Conservation (phyloP, 306 rosid species). For the Cucurbita argyrosperma region DNA sequence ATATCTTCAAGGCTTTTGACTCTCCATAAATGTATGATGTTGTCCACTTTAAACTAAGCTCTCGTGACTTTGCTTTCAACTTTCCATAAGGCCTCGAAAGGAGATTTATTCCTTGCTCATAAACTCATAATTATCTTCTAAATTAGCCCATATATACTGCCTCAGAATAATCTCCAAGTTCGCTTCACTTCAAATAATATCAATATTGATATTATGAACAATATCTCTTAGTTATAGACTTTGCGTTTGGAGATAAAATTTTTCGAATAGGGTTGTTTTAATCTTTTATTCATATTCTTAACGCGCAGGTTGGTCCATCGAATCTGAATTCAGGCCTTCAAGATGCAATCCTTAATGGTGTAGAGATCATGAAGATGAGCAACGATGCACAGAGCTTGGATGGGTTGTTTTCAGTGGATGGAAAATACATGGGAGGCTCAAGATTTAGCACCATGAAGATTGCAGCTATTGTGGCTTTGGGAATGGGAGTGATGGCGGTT, state of each 20-base stretch:
- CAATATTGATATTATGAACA: neutral
- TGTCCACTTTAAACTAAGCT: no score
- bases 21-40: no score
- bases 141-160: no score
- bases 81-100: no score
- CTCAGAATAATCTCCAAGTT: no score
- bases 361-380: slow-evolving; percentile 72
- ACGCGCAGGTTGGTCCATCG: slow-evolving; percentile 26
- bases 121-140: no score
- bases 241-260: no score
- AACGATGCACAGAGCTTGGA: slow-evolving; percentile 45
- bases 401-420: slow-evolving; percentile 33
- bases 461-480: slow-evolving; percentile 31
- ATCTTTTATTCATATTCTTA: neutral
- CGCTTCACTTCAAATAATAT: no score
- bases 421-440: slow-evolving; percentile 32
- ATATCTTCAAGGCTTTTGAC: no score
- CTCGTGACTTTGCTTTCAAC: no score
- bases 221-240: no score
- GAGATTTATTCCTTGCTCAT: no score
- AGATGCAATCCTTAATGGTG: slow-evolving; percentile 60
- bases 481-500: slow-evolving; percentile 20
- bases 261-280: neutral
- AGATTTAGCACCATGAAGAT: slow-evolving; percentile 12
- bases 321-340: slow-evolving; percentile 15